Evolutionary conservation across 768 basidiomycete species (phyloP), one percentile per base, ranked within the genome.

Genomic region (Kwoniella dendrophila): DNA sequence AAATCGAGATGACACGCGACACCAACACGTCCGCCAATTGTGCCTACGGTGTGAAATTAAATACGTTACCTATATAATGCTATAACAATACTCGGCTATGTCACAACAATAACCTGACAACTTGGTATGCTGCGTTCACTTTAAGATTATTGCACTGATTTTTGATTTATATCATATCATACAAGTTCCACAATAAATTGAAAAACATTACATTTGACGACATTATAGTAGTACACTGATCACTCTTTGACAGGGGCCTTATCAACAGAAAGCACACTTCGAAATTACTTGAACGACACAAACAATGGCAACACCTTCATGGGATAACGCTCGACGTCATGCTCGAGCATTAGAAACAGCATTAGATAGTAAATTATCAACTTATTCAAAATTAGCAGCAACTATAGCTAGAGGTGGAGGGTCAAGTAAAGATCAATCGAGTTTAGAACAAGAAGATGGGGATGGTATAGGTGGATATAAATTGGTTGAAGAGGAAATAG

Each of bases 331-430:
- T 32, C 90, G 96, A 72, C 83, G 92, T 56, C 92, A 95, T 79
- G 91, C 91, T 80, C 84, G 94, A 71, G 93, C 93, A 4, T 86
- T 97, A 27, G 95, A 98, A 76, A 91, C 92, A 47, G 84, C 92
- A 24, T 89, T 98, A 66, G 92, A 96, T 75, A 82, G 89, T 32
- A 95, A 96, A 78, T 83, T 99, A 30, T 91, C 91, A 0, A 83
- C 90, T 10, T 98, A 98, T 80, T 86, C 91, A 20, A 90, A 91
- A 69, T 82, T 96, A 41, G 92, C 90, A 7, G 85, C 88, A 3
- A 72, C 69, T 11, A 79, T 80, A 34, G 72, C 76, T 0, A 69
- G 77, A 7, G 65, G 64, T 30, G 83, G 88, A 64, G 84, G 85
- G 12, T 82, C 82, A 57, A 79, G 79, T 20, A 33, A 29, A n/a